These are phyloP conservation scores for Lecanosticta acicola DNA, from an alignment of 2,329 filamentous ascomycete species.

Conservation along the genomic window DNA sequence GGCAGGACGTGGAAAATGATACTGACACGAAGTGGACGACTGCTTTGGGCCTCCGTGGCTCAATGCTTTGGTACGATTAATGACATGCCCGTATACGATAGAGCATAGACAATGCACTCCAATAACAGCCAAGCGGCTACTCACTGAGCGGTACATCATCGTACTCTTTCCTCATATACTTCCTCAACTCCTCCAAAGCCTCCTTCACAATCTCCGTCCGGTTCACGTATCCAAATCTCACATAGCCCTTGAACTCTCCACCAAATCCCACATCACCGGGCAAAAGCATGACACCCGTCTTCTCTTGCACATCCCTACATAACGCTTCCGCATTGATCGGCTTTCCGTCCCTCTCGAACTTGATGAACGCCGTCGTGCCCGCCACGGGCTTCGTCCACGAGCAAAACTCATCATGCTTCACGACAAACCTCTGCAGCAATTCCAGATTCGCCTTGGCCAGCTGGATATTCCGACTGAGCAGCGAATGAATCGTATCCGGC, in stretches of 20 bases:
- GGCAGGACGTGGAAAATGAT: not conserved
- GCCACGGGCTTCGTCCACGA: slow-evolving; percentile 70
- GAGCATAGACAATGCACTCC: not conserved
- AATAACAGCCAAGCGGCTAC: slow-evolving; percentile 1
- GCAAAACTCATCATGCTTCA: slow-evolving; percentile 57
- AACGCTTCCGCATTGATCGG: slow-evolving; percentile 68
- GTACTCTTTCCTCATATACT: slow-evolving; percentile 53
- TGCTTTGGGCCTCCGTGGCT: not conserved
- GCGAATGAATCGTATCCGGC: slow-evolving; percentile 55
- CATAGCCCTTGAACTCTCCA: slow-evolving; percentile 65
- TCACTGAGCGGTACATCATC: slow-evolving; percentile 43
- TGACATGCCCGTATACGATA: slow-evolving; percentile 1
- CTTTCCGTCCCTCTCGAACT: slow-evolving; percentile 56
- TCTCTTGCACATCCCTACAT: slow-evolving; percentile 61
- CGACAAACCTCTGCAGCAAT: slow-evolving; percentile 62
- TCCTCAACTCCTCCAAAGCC: slow-evolving; percentile 53
- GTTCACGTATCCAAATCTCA: slow-evolving; percentile 71
- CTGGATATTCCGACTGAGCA: slow-evolving; percentile 59
- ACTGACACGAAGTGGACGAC: not conserved
- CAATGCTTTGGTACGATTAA: not conserved
- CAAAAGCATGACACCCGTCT: slow-evolving; percentile 67
- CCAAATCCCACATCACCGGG: slow-evolving; percentile 73
- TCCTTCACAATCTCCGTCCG: slow-evolving; percentile 63
- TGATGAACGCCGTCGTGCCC: slow-evolving; percentile 74
- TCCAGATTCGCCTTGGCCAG: slow-evolving; percentile 64